Conservation (phyloP, 2,329 filamentous ascomycete species). For the Monosporascus cannonballus region DNA sequence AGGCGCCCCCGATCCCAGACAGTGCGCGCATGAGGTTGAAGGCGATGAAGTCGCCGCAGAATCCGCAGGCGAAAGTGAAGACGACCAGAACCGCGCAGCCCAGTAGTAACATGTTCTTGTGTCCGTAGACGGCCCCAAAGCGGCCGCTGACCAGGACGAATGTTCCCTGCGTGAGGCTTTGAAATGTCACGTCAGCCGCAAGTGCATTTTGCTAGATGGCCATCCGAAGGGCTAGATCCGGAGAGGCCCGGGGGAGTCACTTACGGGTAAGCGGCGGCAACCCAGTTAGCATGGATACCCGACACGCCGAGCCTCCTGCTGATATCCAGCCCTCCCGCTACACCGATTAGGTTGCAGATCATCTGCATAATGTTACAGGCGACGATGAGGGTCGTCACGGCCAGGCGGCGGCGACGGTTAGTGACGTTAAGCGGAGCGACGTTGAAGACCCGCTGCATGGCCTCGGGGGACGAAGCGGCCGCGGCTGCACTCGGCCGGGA, state of each 20-base stretch:
- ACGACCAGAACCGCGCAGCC: slow-evolving; percentile 36
- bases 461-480: slow-evolving; percentile 1
- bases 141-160: slow-evolving; percentile 48
- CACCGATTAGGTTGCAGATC: slow-evolving; percentile 24
- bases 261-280: slow-evolving; percentile 32
- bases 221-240: neutral
- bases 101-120: slow-evolving; percentile 38
- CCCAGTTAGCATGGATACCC: slow-evolving; percentile 32
- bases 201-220: neutral
- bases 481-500: neutral
- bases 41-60: slow-evolving; percentile 35
- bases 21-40: slow-evolving; percentile 26
- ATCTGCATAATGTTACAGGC: slow-evolving; percentile 18
- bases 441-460: slow-evolving; percentile 11
- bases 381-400: slow-evolving; percentile 10
- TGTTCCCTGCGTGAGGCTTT: slow-evolving; percentile 42
- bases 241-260: slow-evolving; percentile 2
- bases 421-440: slow-evolving; percentile 11
- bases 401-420: slow-evolving; percentile 7
- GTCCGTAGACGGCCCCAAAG: slow-evolving; percentile 46
- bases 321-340: slow-evolving; percentile 22
- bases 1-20: slow-evolving; percentile 42
- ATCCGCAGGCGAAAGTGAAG: slow-evolving; percentile 38
- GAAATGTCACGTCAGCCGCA: neutral
- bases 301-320: slow-evolving; percentile 22